Percentiles rank a stretch among this genome's conserved stretches.
Evolutionary conservation across 306 rosid species (phyloP).

Genomic region (Amphicarpaea edgeworthii): DNA sequence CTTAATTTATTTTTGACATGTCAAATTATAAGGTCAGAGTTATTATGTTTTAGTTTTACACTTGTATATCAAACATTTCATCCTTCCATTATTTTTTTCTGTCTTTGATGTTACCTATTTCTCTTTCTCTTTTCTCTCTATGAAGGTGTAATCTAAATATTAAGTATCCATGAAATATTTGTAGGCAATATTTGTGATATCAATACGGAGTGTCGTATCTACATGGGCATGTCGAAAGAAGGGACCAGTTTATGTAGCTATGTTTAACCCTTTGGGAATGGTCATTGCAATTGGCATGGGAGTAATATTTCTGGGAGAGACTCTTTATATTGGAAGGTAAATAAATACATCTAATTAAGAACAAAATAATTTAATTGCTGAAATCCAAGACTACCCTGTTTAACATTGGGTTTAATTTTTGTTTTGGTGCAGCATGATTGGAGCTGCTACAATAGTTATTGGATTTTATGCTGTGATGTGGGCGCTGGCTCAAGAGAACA

Average conservation of each 20-base stretch:
- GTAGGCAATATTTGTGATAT: slow-evolving; percentile 52
- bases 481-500: slow-evolving; percentile 55
- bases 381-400: not conserved
- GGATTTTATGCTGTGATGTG: slow-evolving; percentile 67
- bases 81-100: too few species aligned
- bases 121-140: too few species aligned
- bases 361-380: not conserved
- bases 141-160: too few species aligned
- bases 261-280: slow-evolving; percentile 55
- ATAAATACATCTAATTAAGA: not conserved
- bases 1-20: not conserved
- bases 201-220: slow-evolving; percentile 34
- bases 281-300: slow-evolving; percentile 64
- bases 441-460: slow-evolving; percentile 46
- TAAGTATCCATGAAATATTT: not conserved
- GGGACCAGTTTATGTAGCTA: slow-evolving; percentile 61
- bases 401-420: not conserved
- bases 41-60: not conserved
- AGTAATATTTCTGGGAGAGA: slow-evolving; percentile 55
- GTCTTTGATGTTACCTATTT: too few species aligned
- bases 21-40: not conserved
- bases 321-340: slow-evolving; percentile 62
- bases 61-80: too few species aligned
- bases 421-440: slow-evolving; percentile 51
- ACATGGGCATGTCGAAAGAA: slow-evolving; percentile 56